These are phyloP conservation scores for Cupressus sempervirens DNA, from an alignment of 75 land plant species.

Conservation along the genomic window DNA sequence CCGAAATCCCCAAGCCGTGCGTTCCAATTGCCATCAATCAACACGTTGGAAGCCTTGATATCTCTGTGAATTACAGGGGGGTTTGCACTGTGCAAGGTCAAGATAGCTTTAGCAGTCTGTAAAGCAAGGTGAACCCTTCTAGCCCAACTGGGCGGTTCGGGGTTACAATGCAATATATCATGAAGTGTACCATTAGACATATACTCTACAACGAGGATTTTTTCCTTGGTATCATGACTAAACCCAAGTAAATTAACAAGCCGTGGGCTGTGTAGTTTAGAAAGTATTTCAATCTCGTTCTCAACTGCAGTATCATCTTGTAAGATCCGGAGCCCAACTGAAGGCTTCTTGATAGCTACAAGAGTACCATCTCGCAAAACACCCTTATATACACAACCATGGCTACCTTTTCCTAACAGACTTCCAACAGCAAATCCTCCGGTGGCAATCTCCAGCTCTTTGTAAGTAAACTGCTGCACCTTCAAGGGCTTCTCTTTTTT, in stretches of 20 bases:
- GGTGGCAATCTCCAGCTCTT: slow-evolving; percentile 65
- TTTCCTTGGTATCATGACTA: slow-evolving; percentile 27
- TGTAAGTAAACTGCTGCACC: slow-evolving; percentile 49
- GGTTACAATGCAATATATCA: slow-evolving; percentile 59
- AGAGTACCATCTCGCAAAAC: slow-evolving; percentile 40
- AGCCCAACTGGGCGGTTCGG: slow-evolving; percentile 57
- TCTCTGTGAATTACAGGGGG: slow-evolving; percentile 87
- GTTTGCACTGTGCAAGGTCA: slow-evolving; percentile 43
- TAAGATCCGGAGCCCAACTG: slow-evolving; percentile 23
- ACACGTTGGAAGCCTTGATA: slow-evolving; percentile 68
- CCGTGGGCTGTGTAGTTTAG: slow-evolving; percentile 57
- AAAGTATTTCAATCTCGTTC: slow-evolving; percentile 76
- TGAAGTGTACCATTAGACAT: slow-evolving; percentile 82
- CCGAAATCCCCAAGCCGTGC: slow-evolving; percentile 89
- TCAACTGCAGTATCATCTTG: slow-evolving; percentile 43
- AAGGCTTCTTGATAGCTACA: slow-evolving; percentile 61
- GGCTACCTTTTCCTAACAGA: slow-evolving; percentile 69
- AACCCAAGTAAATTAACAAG: slow-evolving; percentile 81
- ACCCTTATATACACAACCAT: slow-evolving; percentile 75
- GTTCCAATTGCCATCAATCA: slow-evolving; percentile 65
- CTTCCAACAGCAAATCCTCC: slow-evolving; percentile 36
- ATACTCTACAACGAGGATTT: slow-evolving; percentile 74
- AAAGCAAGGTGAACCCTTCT: slow-evolving; percentile 71
- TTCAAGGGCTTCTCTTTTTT: slow-evolving; percentile 17
- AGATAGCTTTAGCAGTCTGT: slow-evolving; percentile 69